A percentile compares a stretch with the other conserved stretches of the same genome.
These are phyloP conservation scores for Puccinia polysora DNA, from an alignment of 1,284 basidiomycete genomes.

Conservation along the genomic window DNA sequence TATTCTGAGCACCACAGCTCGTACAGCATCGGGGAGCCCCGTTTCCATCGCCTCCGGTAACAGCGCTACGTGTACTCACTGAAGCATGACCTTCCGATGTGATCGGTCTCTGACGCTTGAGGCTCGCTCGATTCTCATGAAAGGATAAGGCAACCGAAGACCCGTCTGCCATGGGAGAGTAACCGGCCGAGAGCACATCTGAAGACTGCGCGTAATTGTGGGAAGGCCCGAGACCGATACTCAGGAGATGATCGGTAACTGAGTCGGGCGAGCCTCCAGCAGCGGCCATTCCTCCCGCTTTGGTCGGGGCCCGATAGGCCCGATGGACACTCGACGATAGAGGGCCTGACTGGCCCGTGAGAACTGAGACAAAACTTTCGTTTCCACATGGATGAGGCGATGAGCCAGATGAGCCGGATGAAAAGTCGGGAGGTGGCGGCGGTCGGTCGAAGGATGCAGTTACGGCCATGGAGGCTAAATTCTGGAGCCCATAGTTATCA, in stretches of 20 bases:
- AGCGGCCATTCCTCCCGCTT: not conserved
- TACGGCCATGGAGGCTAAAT: slow-evolving; percentile 31
- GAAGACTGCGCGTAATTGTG: not conserved
- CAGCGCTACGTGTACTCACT: not conserved
- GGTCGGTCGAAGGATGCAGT: not conserved
- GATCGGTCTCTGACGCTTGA: not conserved
- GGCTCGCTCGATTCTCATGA: not conserved
- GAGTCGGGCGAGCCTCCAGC: not conserved
- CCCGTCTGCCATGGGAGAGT: not conserved
- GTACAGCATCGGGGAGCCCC: slow-evolving; percentile 8
- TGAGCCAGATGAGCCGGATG: not conserved
- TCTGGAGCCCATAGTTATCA: slow-evolving; percentile 18
- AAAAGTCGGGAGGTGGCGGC: slow-evolving; percentile 1
- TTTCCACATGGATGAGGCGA: not conserved
- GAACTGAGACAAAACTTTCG: not conserved
- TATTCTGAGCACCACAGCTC: slow-evolving; percentile 28
- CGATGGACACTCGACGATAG: not conserved
- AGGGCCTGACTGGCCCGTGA: not conserved
- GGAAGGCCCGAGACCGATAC: not conserved
- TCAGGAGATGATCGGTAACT: not conserved
- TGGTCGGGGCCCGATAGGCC: not conserved
- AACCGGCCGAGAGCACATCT: not conserved
- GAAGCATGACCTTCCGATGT: not conserved
- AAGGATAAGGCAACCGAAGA: not conserved
- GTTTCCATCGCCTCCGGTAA: no score